A percentile compares a stretch with the other conserved stretches of the same genome.
These are phyloP conservation scores for Cryptococcus floricola DNA, from an alignment of 1,284 basidiomycete species.

Conservation along the genomic window DNA sequence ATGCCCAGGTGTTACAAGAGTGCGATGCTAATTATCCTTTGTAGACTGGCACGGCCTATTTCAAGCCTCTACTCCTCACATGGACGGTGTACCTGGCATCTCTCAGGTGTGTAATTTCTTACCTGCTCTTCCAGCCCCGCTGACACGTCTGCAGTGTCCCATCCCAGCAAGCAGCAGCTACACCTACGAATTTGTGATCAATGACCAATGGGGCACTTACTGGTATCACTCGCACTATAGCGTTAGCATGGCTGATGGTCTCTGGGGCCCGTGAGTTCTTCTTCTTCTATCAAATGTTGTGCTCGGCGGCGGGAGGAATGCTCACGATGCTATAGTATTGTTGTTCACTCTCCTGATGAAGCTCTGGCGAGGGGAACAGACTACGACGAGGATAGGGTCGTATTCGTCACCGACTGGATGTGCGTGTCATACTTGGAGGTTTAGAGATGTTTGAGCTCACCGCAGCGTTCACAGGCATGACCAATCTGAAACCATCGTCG, in stretches of 20 bases:
- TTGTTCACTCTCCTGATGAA: constrained; percentile 28
- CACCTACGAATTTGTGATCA: constrained; percentile 48
- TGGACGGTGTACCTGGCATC: constrained; percentile 35
- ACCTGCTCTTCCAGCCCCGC: background rate
- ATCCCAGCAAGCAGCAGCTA: constrained; percentile 54
- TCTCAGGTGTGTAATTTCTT: constrained; percentile 19
- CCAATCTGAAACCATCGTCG: constrained; percentile 19
- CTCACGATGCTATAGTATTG: constrained; percentile 9
- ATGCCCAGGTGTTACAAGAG: background rate
- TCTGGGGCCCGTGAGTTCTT: constrained; percentile 24
- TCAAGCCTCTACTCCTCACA: constrained; percentile 23
- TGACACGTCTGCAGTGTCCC: constrained; percentile 48
- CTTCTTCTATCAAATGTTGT: background rate
- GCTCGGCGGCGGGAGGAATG: background rate
- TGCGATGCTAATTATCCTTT: background rate
- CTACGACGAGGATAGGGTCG: constrained; percentile 26
- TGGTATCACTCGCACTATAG: constrained; percentile 36
- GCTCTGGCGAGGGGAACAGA: constrained; percentile 15
- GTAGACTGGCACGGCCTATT: constrained; percentile 37
- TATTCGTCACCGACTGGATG: constrained; percentile 31
- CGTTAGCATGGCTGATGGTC: constrained; percentile 30
- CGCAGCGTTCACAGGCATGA: constrained; percentile 16
- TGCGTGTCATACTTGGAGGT: constrained; percentile 3
- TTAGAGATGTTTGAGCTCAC: background rate
- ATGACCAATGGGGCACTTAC: constrained; percentile 28